phyloP scores from a whole-genome alignment of 495 filamentous ascomycete genomes.

The Lophiostoma macrostomum region DNA sequence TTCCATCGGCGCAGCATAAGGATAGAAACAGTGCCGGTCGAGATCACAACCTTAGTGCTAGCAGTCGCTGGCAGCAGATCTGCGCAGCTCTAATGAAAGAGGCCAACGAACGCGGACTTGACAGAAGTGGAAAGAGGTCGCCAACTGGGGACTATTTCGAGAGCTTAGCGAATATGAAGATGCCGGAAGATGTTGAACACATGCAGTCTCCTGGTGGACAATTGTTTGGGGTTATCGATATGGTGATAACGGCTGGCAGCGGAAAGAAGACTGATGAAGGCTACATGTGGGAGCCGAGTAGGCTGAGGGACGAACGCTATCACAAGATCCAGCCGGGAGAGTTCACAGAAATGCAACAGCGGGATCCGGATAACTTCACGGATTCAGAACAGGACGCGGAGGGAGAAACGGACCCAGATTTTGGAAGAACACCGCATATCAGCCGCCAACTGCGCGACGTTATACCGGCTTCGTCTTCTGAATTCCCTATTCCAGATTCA shows the following conservation, averaged over 20 bases:
- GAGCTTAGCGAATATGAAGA: slow-evolving; percentile 36
- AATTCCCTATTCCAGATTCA: not conserved
- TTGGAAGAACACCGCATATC: not conserved
- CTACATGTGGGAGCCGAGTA: slow-evolving; percentile 32
- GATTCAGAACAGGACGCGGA: slow-evolving; percentile 1
- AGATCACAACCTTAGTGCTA: not conserved
- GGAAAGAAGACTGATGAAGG: slow-evolving; percentile 33
- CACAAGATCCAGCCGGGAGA: not conserved
- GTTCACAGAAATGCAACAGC: not conserved
- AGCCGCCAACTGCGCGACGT: not conserved
- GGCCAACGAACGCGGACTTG: slow-evolving; percentile 36
- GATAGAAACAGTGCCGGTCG: slow-evolving; percentile 22
- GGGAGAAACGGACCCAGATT: slow-evolving; percentile 6
- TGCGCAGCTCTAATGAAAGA: slow-evolving; percentile 34
- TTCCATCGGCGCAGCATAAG: slow-evolving; percentile 34
- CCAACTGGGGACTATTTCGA: slow-evolving; percentile 43
- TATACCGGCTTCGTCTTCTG: not conserved
- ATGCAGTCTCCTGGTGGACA: slow-evolving; percentile 34
- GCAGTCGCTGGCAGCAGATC: slow-evolving; percentile 40
- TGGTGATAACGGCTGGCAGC: slow-evolving; percentile 40
- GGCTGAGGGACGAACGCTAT: slow-evolving; percentile 32
- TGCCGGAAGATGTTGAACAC: slow-evolving; percentile 34
- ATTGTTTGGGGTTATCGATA: slow-evolving; percentile 45
- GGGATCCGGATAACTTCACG: too few species aligned
- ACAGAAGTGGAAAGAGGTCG: slow-evolving; percentile 33